Percentiles rank a stretch among this genome's conserved stretches.
phyloP scores from a whole-genome alignment of 441 rosid genomes.

The Dalechampia spathulata region DNA sequence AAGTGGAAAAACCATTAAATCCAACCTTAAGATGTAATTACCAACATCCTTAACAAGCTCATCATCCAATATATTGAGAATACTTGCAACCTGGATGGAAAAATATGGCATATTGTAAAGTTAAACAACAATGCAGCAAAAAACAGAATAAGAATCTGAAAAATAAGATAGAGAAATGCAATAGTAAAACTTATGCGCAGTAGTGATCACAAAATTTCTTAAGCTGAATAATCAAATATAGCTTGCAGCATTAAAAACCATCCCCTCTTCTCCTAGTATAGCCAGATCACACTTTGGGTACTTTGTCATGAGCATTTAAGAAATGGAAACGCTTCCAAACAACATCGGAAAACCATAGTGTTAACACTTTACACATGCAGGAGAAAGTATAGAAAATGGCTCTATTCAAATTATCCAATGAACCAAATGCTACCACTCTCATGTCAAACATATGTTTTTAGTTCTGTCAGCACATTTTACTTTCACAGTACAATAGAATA shows the following conservation, averaged over 20 bases:
- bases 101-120: constrained; percentile 1
- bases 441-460: background rate
- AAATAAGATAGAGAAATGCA: background rate
- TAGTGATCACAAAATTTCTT: background rate
- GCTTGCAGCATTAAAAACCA: no score
- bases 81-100: constrained; percentile 61
- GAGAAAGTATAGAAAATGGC: no score
- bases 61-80: constrained; percentile 69
- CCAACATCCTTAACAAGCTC: constrained; percentile 63
- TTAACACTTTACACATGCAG: background rate
- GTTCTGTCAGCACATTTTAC: background rate
- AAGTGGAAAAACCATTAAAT: constrained; percentile 6
- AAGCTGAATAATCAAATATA: no score
- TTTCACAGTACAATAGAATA: background rate
- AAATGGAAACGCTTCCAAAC: no score
- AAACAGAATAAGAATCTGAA: background rate
- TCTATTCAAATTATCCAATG: background rate
- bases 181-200: background rate
- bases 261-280: no score
- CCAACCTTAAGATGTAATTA: constrained; percentile 76
- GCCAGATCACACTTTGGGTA: no score
- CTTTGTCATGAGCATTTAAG: no score
- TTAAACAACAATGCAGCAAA: background rate
- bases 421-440: background rate
- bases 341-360: background rate